Evolutionary conservation across 2,329 filamentous ascomycete species (phyloP).

Genomic region (Colletotrichum liriopes): DNA sequence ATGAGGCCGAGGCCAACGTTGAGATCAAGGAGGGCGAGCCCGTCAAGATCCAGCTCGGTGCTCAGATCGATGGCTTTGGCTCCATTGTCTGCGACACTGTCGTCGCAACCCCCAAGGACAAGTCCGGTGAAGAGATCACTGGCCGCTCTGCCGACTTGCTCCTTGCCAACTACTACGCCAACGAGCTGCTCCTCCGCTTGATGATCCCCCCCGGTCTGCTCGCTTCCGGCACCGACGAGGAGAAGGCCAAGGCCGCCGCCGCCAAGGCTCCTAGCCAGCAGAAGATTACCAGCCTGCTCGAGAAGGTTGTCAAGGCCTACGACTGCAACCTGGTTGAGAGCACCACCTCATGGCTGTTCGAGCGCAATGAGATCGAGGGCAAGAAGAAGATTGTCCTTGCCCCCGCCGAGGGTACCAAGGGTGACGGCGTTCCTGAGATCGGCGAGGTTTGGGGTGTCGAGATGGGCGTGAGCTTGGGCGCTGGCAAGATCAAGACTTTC

Average conservation of each 20-base stretch:
- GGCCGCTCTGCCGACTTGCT: conserved; percentile 89
- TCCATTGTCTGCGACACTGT: conserved; percentile 97
- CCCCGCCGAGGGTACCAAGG: conserved; percentile 88
- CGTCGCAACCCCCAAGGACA: conserved; percentile 76
- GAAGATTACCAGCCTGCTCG: conserved; percentile 88
- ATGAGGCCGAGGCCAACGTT: conserved; percentile 85
- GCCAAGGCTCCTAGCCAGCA: conserved; percentile 88
- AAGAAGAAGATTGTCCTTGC: conserved; percentile 97
- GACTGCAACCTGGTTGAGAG: conserved; percentile 96
- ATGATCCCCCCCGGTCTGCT: conserved; percentile 93
- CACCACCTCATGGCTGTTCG: conserved; percentile 97
- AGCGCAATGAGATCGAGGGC: conserved; percentile 97
- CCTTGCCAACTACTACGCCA: conserved; percentile 93
- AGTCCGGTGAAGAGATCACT: conserved; percentile 75
- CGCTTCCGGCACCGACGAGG: conserved; percentile 87
- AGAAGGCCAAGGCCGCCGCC: conserved; percentile 91
- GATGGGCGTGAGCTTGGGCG: conserved; percentile 90
- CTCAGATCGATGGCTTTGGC: conserved; percentile 97
- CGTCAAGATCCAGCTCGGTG: conserved; percentile 98
- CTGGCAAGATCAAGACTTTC: conserved; percentile 94
- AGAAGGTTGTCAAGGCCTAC: conserved; percentile 93
- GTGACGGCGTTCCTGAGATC: conserved; percentile 89
- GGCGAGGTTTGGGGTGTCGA: conserved; percentile 99
- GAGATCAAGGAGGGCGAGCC: conserved; percentile 88
- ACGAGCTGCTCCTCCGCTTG: conserved; percentile 92